phyloP scores from a whole-genome alignment of 352 stramenopile species.

The Pythium sp. region DNA sequence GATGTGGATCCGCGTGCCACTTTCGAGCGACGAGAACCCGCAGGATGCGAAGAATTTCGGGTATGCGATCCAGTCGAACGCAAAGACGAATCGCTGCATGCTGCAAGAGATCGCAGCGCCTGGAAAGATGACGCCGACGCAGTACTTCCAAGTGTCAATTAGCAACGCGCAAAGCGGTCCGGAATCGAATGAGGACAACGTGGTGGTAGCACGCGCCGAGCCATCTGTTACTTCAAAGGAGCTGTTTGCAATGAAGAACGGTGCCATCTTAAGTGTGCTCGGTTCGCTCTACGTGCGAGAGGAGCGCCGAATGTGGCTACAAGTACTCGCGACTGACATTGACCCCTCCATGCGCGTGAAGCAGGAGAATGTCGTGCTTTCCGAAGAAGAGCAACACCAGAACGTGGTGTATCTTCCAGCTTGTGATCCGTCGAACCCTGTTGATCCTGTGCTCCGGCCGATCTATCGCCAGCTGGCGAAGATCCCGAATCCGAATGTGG shows the following conservation, averaged over 20 bases:
- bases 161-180: conserved; percentile 13
- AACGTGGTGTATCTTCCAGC: conserved; percentile 62
- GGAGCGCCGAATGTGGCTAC: conserved; percentile 56
- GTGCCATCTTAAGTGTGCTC: conserved; percentile 48
- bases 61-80: conserved; percentile 74
- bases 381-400: conserved; percentile 39
- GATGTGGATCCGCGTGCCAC: conserved; percentile 65
- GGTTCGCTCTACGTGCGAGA: conserved; percentile 49
- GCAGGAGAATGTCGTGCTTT: conserved; percentile 26
- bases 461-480: conserved; percentile 43
- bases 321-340: conserved; percentile 54
- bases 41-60: conserved; percentile 50
- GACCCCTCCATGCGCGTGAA: conserved; percentile 43
- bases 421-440: conserved; percentile 23
- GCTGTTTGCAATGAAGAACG: conserved; percentile 51
- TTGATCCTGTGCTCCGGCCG: conserved; percentile 39
- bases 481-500: conserved; percentile 31
- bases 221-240: conserved; percentile 38
- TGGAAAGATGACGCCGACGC: conserved; percentile 53
- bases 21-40: conserved; percentile 32
- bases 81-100: conserved; percentile 76
- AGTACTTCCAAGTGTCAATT: conserved; percentile 41
- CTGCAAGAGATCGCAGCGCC: conserved; percentile 62
- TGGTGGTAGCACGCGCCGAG: conserved; percentile 31
- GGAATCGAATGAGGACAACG: conserved; percentile 7